Evolutionary conservation across 768 basidiomycete species (phyloP).

Genomic region (Nidularia sp.): DNA sequence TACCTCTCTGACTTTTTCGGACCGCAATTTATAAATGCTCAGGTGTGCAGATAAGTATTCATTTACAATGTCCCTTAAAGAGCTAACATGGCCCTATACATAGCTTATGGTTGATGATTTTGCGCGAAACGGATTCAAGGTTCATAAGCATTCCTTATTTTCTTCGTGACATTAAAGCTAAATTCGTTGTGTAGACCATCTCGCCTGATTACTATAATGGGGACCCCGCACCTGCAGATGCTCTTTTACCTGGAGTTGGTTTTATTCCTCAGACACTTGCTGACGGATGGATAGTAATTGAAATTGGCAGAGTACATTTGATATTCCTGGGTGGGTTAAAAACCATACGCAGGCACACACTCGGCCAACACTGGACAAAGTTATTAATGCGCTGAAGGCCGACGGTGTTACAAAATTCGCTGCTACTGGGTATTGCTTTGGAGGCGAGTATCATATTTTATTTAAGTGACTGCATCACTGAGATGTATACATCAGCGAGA

Average conservation of each 20-base stretch:
- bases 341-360: conserved; percentile 35
- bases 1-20: conserved; percentile 54
- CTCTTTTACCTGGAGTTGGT: conserved; percentile 19
- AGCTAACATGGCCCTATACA: neutral
- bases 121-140: conserved; percentile 42
- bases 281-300: neutral
- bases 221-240: conserved; percentile 34
- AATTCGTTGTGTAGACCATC: conserved; percentile 23
- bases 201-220: conserved; percentile 37
- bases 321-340: conserved; percentile 37
- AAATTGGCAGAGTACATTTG: conserved; percentile 22
- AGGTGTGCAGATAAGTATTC: conserved; percentile 23
- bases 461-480: neutral
- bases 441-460: conserved; percentile 36
- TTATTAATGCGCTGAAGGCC: conserved; percentile 52
- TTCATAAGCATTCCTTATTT: conserved; percentile 5
- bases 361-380: conserved; percentile 49
- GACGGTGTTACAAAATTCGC: conserved; percentile 56
- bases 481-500: conserved; percentile 28
- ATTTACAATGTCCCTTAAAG: neutral
- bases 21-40: conserved; percentile 37
- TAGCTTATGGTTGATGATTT: conserved; percentile 40
- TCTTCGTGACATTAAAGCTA: neutral
- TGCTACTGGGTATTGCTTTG: conserved; percentile 68
- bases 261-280: conserved; percentile 9